A percentile compares a stretch with the other conserved stretches of the same genome.
phyloP scores from a whole-genome alignment of 2,329 filamentous ascomycete species.

The Onygenales sp. region DNA sequence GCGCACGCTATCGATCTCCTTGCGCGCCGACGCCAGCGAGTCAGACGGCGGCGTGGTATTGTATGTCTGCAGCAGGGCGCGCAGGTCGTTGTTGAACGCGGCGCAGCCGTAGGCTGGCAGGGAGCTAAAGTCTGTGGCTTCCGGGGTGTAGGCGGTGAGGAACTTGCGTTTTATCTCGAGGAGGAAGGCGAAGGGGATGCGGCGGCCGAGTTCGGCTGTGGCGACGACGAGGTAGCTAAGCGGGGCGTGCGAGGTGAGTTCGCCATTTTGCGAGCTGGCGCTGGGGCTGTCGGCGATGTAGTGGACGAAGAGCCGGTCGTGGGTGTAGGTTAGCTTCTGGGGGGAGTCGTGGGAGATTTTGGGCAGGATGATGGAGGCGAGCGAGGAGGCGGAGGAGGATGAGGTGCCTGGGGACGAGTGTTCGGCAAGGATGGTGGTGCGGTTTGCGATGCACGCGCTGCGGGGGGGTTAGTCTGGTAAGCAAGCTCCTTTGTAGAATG shows the following conservation, averaged over 20 bases:
- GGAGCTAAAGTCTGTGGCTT: conserved; percentile 60
- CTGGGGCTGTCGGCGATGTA: conserved; percentile 81
- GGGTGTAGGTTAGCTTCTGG: conserved; percentile 89
- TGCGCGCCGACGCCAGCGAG: conserved; percentile 71
- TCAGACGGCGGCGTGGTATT: conserved; percentile 71
- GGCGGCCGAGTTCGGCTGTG: conserved; percentile 68
- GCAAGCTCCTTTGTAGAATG: not conserved
- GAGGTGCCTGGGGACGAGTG: conserved; percentile 79
- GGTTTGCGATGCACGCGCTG: conserved; percentile 88
- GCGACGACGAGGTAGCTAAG: conserved; percentile 89
- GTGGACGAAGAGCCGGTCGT: conserved; percentile 87
- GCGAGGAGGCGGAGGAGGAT: conserved; percentile 74
- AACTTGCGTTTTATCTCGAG: conserved; percentile 86
- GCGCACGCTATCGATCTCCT: conserved; percentile 84
- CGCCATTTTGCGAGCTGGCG: conserved; percentile 38
- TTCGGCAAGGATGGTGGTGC: conserved; percentile 85
- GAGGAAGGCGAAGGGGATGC: conserved; percentile 87
- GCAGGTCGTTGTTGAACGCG: conserved; percentile 72
- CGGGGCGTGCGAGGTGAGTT: conserved; percentile 58
- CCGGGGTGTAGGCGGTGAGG: conserved; percentile 57
- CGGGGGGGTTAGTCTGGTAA: conserved; percentile 6
- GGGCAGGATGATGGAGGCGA: conserved; percentile 88
- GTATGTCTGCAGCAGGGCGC: conserved; percentile 70
- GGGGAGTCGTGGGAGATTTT: conserved; percentile 75
- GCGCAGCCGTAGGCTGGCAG: conserved; percentile 86